A percentile compares a stretch with the other conserved stretches of the same genome.
These are phyloP conservation scores for Chalciporus piperatus DNA, from an alignment of 768 basidiomycete species.

Conservation along the genomic window DNA sequence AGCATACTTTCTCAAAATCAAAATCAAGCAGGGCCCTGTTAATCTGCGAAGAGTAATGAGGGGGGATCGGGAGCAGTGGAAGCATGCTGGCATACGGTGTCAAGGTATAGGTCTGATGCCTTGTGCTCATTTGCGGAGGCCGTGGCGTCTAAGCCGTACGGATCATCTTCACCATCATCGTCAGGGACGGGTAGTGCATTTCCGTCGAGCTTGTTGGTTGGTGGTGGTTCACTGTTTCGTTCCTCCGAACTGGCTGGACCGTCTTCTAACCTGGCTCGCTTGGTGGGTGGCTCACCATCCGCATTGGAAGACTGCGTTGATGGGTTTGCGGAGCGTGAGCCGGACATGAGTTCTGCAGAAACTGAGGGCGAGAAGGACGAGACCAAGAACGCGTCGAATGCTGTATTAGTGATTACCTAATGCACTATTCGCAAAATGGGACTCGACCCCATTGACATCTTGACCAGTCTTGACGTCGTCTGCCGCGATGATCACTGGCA, in stretches of 20 bases:
- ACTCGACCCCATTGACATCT: not conserved
- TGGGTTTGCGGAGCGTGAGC: slow-evolving; percentile 8
- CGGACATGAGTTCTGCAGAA: slow-evolving; percentile 9
- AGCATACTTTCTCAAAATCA: slow-evolving; percentile 99
- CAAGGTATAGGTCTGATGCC: slow-evolving; percentile 89
- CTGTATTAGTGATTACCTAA: slow-evolving; percentile 20
- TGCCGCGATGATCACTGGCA: slow-evolving; percentile 21
- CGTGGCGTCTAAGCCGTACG: slow-evolving; percentile 26
- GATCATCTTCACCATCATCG: slow-evolving; percentile 25
- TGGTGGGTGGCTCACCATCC: slow-evolving; percentile 28
- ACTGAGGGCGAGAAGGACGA: not conserved
- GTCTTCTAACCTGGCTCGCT: slow-evolving; percentile 27
- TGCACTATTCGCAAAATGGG: not conserved
- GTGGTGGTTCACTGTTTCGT: slow-evolving; percentile 24
- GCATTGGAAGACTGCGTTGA: slow-evolving; percentile 2
- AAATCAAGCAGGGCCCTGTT: slow-evolving; percentile 91
- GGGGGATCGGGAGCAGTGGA: slow-evolving; percentile 8
- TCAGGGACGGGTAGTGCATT: slow-evolving; percentile 23
- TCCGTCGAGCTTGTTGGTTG: slow-evolving; percentile 25
- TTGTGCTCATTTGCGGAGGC: slow-evolving; percentile 26
- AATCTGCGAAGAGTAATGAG: slow-evolving; percentile 54
- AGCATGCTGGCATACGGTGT: slow-evolving; percentile 64
- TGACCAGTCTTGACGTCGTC: not conserved
- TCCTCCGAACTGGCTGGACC: slow-evolving; percentile 15
- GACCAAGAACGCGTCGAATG: not conserved